Evolutionary conservation across 257 asterid species (phyloP).

Genomic region (Anisodus acutangulus): DNA sequence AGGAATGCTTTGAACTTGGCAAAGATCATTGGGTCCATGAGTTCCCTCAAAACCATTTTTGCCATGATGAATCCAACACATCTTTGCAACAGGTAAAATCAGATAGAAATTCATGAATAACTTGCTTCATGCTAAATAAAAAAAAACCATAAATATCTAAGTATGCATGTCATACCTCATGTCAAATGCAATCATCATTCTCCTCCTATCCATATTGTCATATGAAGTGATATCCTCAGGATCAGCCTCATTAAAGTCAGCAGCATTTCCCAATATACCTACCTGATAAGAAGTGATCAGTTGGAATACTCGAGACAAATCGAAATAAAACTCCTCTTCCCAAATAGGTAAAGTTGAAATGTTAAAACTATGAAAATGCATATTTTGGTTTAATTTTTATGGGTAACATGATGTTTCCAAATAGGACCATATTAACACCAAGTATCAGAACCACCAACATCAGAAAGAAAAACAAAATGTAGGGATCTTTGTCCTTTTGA

Average conservation of each 20-base stretch:
- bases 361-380: neutral
- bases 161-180: constrained; percentile 65
- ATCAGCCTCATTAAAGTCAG: constrained; percentile 65
- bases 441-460: neutral
- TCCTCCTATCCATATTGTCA: constrained; percentile 60
- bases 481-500: neutral
- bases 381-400: neutral
- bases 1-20: constrained; percentile 91
- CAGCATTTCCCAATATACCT: constrained; percentile 94
- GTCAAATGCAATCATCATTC: constrained; percentile 96
- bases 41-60: constrained; percentile 91
- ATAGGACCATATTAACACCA: neutral
- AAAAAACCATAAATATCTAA: constrained; percentile 23
- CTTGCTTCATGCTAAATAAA: constrained; percentile 32
- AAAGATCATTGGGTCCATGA: constrained; percentile 80
- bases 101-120: constrained; percentile 19
- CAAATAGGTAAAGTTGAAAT: neutral
- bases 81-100: constrained; percentile 47
- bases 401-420: neutral
- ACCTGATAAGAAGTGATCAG: constrained; percentile 54
- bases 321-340: constrained; percentile 12
- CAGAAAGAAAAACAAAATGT: constrained; percentile 9
- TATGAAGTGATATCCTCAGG: constrained; percentile 52
- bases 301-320: constrained; percentile 22
- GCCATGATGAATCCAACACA: constrained; percentile 96